Evolutionary conservation across 352 stramenopile species (phyloP).

Genomic region (Pythium aristosporum): DNA sequence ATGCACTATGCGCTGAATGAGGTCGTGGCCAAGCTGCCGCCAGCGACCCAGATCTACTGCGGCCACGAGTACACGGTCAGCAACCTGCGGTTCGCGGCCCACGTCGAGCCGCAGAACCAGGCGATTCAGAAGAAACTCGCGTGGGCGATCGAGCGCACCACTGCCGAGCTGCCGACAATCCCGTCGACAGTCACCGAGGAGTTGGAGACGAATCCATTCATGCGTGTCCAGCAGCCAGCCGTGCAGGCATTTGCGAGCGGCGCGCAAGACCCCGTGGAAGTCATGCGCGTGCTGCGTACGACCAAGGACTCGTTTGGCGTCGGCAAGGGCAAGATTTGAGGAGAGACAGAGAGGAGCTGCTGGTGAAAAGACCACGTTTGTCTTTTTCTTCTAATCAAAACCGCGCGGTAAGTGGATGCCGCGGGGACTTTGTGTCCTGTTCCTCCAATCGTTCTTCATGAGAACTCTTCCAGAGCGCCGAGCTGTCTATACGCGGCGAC

Average conservation of each 20-base stretch:
- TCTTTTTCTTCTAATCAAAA: slow-evolving; percentile 10
- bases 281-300: slow-evolving; percentile 56
- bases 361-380: background rate
- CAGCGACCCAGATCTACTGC: slow-evolving; percentile 80
- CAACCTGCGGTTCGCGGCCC: slow-evolving; percentile 89
- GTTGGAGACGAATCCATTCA: slow-evolving; percentile 78
- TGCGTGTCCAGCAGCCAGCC: slow-evolving; percentile 49
- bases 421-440: background rate
- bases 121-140: slow-evolving; percentile 60
- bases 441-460: background rate
- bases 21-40: slow-evolving; percentile 67
- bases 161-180: slow-evolving; percentile 69
- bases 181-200: slow-evolving; percentile 83
- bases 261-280: slow-evolving; percentile 39
- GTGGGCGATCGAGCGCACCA: slow-evolving; percentile 48
- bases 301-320: slow-evolving; percentile 65
- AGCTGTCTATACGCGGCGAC: slow-evolving; percentile 1
- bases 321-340: slow-evolving; percentile 43
- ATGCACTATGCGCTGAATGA: slow-evolving; percentile 86
- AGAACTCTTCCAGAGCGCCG: slow-evolving; percentile 16
- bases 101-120: slow-evolving; percentile 88
- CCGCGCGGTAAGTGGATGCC: slow-evolving; percentile 9
- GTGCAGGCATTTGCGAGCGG: slow-evolving; percentile 58
- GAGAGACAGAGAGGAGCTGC: background rate
- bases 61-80: slow-evolving; percentile 93